These are phyloP conservation scores for Aspergillaceae sp. DNA, from an alignment of 2,329 filamentous ascomycete species.

Conservation along the genomic window DNA sequence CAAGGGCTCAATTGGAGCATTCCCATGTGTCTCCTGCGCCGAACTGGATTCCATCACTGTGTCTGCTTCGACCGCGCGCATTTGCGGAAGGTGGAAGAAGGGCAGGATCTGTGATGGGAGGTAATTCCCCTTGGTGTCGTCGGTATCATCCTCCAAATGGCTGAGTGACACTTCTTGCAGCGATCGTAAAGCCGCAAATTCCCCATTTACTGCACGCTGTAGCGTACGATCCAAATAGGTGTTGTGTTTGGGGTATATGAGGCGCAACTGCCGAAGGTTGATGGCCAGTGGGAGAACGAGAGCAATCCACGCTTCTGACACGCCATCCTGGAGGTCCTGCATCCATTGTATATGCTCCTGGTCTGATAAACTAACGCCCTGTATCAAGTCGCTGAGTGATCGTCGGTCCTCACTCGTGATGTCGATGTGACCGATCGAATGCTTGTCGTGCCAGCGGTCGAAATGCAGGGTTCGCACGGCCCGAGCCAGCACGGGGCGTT, in stretches of 20 bases:
- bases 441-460: constrained; percentile 11
- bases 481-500: constrained; percentile 15
- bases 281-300: constrained; percentile 17
- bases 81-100: constrained; percentile 19
- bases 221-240: constrained; percentile 15
- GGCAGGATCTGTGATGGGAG: constrained; percentile 12
- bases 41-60: constrained; percentile 16
- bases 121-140: constrained; percentile 6
- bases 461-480: constrained; percentile 17
- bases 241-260: constrained; percentile 14
- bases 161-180: constrained; percentile 14
- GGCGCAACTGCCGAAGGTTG: constrained; percentile 14
- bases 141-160: constrained; percentile 5
- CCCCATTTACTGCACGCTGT: constrained; percentile 11
- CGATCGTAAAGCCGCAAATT: constrained; percentile 13
- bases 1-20: neutral
- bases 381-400: constrained; percentile 4
- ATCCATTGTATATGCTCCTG: constrained; percentile 16
- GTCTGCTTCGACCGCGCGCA: constrained; percentile 16
- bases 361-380: constrained; percentile 9
- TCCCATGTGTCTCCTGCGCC: neutral
- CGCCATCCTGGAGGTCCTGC: constrained; percentile 12
- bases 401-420: constrained; percentile 4
- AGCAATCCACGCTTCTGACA: constrained; percentile 20
- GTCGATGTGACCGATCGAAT: neutral